Conservation (phyloP, 2,329 filamentous ascomycete genomes). For the Talaromyces atroroseus region DNA sequence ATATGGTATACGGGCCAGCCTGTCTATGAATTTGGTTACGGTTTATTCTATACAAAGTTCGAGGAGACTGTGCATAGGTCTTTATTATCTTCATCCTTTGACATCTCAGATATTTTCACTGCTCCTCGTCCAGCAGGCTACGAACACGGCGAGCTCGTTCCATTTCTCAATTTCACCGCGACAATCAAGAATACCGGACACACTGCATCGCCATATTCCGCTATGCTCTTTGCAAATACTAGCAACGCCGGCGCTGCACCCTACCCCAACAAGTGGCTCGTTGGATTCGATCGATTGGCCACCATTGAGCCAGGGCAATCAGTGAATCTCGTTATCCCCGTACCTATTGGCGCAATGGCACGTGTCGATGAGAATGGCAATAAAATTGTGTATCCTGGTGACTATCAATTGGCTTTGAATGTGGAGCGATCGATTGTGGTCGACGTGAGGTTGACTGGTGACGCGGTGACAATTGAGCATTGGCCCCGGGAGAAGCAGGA, state of each 20-base stretch:
- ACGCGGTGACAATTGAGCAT: constrained; percentile 32
- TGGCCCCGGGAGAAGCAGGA: constrained; percentile 56
- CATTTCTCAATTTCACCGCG: constrained; percentile 35
- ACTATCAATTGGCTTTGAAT: constrained; percentile 38
- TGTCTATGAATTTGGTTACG: constrained; percentile 40
- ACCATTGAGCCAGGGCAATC: constrained; percentile 21
- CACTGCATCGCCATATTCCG: constrained; percentile 36
- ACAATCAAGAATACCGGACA: constrained; percentile 34
- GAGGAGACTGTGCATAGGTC: constrained; percentile 1
- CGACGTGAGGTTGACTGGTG: constrained; percentile 30
- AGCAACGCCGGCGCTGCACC: constrained; percentile 34
- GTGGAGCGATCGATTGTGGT: constrained; percentile 32
- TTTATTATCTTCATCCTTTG: constrained; percentile 19
- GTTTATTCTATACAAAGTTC: constrained; percentile 42
- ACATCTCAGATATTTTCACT: constrained; percentile 32
- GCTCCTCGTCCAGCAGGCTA: constrained; percentile 21
- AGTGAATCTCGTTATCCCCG: constrained; percentile 26
- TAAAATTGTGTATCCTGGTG: constrained; percentile 37
- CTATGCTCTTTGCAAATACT: constrained; percentile 35
- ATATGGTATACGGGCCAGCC: constrained; percentile 39
- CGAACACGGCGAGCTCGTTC: constrained; percentile 28
- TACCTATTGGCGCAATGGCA: constrained; percentile 36
- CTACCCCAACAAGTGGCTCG: constrained; percentile 39
- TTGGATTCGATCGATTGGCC: constrained; percentile 33
- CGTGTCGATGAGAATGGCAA: constrained; percentile 35